Evolutionary conservation across 1,139 yeast species (phyloP), one percentile per base, ranked within the genome.

Genomic region (Pichia inconspicua): DNA sequence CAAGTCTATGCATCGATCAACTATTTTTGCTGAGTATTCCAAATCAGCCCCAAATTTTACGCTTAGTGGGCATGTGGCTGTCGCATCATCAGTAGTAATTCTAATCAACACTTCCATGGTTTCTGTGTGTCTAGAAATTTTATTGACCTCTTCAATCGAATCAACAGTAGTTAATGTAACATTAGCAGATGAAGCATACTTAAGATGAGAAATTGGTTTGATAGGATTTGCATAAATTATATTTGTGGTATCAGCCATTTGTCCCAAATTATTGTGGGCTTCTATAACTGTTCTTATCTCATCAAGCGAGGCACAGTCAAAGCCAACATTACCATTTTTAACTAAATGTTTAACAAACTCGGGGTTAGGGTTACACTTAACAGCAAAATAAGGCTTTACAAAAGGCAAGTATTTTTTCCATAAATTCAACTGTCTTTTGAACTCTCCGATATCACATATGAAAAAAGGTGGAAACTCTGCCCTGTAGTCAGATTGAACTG

Each of bases 161-260:
- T 92, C 98, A 62, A 88, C 90, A 0, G 97, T 92, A 58, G 96
- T 88, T 67, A 84, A 73, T 54, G 73, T 67, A 50, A 92, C 84
- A 15, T 73, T 70, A 31, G 65, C 61, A 25, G 69, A 63, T 25
- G 72, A 66, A 2, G 97, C 94, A 63, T 74, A 84, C 59, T 94
- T 76, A 53, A 92, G 71, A 58, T 82, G 87, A 35, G 95, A 84
- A 49, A 80, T 76, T 40, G 92, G 82, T 69, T 92, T 92, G 68
- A 96, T 87, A 25, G 98, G 97, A 61, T 92, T 89, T 32, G 97
- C 97, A 67, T 87, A 92, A 51, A 92, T 77, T 60, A 92, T 84
- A 17, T 72, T 66, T 12, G 94, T 76, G 52, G 83, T 78, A 14
- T 90, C 92, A 53, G 82, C 64, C 4, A 7, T 9, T 4, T 25